phyloP scores from a whole-genome alignment of 176 grass and related monocot species.

The Secale cereale region DNA sequence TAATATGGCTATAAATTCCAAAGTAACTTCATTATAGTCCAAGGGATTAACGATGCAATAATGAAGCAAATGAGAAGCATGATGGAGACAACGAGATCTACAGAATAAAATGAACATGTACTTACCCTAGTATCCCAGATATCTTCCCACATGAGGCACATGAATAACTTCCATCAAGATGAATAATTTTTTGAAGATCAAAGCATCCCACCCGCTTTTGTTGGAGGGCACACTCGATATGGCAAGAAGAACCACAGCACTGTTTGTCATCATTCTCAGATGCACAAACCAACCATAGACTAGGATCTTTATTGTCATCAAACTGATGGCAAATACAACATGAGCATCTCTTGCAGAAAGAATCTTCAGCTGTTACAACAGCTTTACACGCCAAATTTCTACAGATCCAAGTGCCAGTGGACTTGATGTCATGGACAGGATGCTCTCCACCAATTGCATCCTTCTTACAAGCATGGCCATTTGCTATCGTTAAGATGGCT shows the following conservation, averaged over 20 bases:
- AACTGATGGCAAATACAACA: constrained; percentile 96
- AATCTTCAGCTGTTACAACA: constrained; percentile 63
- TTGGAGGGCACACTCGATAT: constrained; percentile 83
- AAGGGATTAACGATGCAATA: not conserved
- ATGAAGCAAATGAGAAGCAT: not conserved
- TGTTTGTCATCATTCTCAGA: constrained; percentile 78
- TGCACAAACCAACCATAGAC: constrained; percentile 89
- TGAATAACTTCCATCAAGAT: constrained; percentile 91
- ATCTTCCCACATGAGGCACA: constrained; percentile 96
- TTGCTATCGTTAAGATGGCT: constrained; percentile 31
- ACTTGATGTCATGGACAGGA: constrained; percentile 33
- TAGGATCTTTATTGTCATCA: constrained; percentile 99
- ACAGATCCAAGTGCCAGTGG: constrained; percentile 71
- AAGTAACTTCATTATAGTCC: not conserved
- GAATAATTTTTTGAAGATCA: constrained; percentile 62
- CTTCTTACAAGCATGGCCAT: constrained; percentile 40
- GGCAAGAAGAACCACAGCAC: constrained; percentile 93
- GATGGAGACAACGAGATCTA: not conserved
- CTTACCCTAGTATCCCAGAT: constrained; percentile 86
- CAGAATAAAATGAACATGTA: not conserved
- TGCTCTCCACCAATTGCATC: constrained; percentile 30
- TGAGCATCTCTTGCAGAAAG: constrained; percentile 97
- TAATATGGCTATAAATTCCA: not conserved
- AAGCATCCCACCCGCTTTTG: constrained; percentile 72
- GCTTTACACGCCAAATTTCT: constrained; percentile 99